Evolutionary conservation across 805 yeast genomes (phyloP).

Genomic region (Candida odintsovae): DNA sequence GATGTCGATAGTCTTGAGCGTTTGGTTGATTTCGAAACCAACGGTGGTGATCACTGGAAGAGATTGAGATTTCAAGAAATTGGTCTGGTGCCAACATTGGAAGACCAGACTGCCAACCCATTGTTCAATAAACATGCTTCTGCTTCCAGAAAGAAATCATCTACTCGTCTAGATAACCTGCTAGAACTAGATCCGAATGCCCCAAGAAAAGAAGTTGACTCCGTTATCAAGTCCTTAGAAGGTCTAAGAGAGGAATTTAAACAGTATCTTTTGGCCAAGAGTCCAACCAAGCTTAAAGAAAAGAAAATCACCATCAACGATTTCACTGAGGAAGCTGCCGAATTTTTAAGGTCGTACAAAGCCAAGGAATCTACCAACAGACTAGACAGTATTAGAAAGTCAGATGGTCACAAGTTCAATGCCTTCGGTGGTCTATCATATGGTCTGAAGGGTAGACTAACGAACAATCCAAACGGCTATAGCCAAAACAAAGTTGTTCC

Average conservation of each 20-base stretch:
- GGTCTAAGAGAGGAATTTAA: conserved; percentile 47
- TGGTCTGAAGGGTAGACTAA: conserved; percentile 58
- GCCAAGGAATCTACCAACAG: conserved; percentile 1
- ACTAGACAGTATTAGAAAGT: conserved; percentile 5
- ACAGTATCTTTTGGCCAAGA: conserved; percentile 44
- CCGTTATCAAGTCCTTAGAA: conserved; percentile 24
- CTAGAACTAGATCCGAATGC: conserved; percentile 1
- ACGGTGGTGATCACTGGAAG: conserved; percentile 53
- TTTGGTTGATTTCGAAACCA: conserved; percentile 66
- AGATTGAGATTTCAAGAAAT: conserved; percentile 64
- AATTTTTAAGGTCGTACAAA: conserved; percentile 28
- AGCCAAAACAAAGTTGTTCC: conserved; percentile 50
- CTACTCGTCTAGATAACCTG: conserved; percentile 23
- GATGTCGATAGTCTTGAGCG: conserved; percentile 63
- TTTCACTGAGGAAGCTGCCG: conserved; percentile 19
- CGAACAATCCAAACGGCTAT: conserved; percentile 67
- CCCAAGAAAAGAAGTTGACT: conserved; percentile 4
- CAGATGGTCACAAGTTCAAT: conserved; percentile 30
- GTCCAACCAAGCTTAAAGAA: conserved; percentile 37
- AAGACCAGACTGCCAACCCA: conserved; percentile 27
- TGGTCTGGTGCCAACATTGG: conserved; percentile 36
- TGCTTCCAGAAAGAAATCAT: conserved; percentile 20
- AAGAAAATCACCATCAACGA: conserved; percentile 26
- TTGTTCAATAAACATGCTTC: conserved; percentile 21
- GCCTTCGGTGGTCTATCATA: conserved; percentile 80